Evolutionary conservation across 1,284 basidiomycete species (phyloP), one percentile per base, ranked within the genome.

Genomic region (Pulveroboletus sp.): DNA sequence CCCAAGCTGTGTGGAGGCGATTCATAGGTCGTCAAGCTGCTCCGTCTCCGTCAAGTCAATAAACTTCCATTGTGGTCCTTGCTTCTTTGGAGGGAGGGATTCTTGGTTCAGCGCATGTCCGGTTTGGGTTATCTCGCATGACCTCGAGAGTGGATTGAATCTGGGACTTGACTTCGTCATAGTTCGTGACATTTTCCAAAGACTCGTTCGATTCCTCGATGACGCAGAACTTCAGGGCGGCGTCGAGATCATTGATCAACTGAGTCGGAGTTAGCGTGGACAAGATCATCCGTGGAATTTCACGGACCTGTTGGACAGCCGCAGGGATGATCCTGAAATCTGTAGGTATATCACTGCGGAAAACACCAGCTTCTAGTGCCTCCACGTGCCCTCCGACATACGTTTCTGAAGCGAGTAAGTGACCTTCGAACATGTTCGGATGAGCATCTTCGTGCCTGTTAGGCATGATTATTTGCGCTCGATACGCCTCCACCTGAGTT

Each of bases 301-400:
- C 13, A 65, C 75, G 29, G 61, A 94, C 93, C 78, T 91, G 78
- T 71, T 98, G 89, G 17, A 91, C 87, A 7, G 95, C 95, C 2
- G 77, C 75, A 0, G 97, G 95, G 16, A 90, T 91, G 46, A 99
- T 86, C 76, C 95, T 97, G 82, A 99, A 99, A 62, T 99, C 88
- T 2, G 93, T 93, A 5, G 88, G 76, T 61, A 99, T 99, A 68
- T 99, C 97, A 65, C 91, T 95, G 40, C 97, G 83, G 74, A 99
- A 99, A 7, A 99, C 97, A 16, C 97, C 97, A 21, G 97, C 97
- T 74, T 99, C 97, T 35, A 99, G 77, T 4, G 97, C 97, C 73
- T 99, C 97, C 62, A 99, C 97, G 72, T 99, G 97, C 29, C 97
- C 97, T 53, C 97, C 97, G 49, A 99, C 97, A 68, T 99, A 99